Percentiles rank a stretch among this genome's conserved stretches.
Evolutionary conservation across 1,139 yeast genomes (phyloP).

Genomic region (Candida pseudoviswanathii): DNA sequence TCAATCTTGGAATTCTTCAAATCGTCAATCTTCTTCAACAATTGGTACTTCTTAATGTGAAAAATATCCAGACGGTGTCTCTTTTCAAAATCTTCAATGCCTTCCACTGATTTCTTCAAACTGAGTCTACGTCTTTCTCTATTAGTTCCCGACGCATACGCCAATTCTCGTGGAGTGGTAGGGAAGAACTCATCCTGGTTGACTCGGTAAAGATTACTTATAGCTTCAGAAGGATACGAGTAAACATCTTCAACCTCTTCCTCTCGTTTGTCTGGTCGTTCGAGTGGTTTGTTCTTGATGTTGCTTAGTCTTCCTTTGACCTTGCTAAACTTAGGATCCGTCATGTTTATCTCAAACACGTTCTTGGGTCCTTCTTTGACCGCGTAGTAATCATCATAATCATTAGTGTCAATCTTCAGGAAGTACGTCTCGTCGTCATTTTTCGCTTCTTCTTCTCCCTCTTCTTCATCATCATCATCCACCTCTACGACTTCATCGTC

Average conservation of each 20-base stretch:
- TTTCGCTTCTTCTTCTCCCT: slow-evolving; percentile 2
- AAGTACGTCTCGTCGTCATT: slow-evolving; percentile 10
- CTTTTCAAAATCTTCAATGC: slow-evolving; percentile 20
- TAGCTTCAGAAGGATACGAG: slow-evolving; percentile 10
- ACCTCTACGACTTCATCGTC: slow-evolving; percentile 2
- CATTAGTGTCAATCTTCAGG: slow-evolving; percentile 13
- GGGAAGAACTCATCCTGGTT: slow-evolving; percentile 11
- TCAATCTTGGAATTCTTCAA: slow-evolving; percentile 30
- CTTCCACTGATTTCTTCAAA: slow-evolving; percentile 20
- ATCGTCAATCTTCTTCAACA: slow-evolving; percentile 28
- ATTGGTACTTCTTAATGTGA: slow-evolving; percentile 22
- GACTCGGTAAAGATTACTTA: slow-evolving; percentile 6
- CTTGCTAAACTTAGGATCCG: slow-evolving; percentile 8
- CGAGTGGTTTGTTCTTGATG: slow-evolving; percentile 13
- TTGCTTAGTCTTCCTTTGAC: slow-evolving; percentile 17
- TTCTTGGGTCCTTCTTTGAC: slow-evolving; percentile 6
- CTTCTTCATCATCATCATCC: neutral
- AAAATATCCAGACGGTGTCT: slow-evolving; percentile 25
- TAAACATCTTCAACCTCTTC: slow-evolving; percentile 10
- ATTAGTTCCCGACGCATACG: slow-evolving; percentile 26
- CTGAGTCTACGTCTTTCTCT: slow-evolving; percentile 29
- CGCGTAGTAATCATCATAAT: slow-evolving; percentile 13
- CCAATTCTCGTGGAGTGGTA: slow-evolving; percentile 23
- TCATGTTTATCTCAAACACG: slow-evolving; percentile 10
- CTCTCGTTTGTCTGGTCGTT: slow-evolving; percentile 4